A percentile compares a stretch with the other conserved stretches of the same genome.
Conservation (phyloP, 2,329 filamentous ascomycete species). For the Stachybotrys elegans region DNA sequence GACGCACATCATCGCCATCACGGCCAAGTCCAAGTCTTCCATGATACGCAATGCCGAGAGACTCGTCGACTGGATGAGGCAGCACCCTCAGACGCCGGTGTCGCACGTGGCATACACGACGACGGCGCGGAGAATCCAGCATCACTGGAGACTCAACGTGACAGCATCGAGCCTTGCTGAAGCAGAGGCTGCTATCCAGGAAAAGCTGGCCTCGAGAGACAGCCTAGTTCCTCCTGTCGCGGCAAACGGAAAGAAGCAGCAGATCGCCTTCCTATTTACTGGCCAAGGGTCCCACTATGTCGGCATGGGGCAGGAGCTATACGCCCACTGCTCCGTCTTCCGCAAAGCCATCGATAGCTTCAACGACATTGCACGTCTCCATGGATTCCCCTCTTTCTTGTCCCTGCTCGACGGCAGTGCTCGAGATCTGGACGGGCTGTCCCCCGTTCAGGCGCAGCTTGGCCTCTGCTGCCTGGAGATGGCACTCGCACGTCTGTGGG, state of each 20-base stretch:
- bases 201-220: background rate
- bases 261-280: slow-evolving; percentile 38
- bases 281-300: slow-evolving; percentile 35
- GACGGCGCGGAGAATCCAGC: slow-evolving; percentile 17
- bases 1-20: slow-evolving; percentile 16
- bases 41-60: slow-evolving; percentile 17
- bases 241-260: too few relatives aligned
- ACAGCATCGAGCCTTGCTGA: background rate
- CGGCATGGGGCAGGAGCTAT: slow-evolving; percentile 28
- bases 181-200: background rate
- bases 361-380: slow-evolving; percentile 21
- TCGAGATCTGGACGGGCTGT: slow-evolving; percentile 4
- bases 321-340: slow-evolving; percentile 22
- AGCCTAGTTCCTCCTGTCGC: background rate
- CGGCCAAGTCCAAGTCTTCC: slow-evolving; percentile 10
- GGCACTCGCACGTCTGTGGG: slow-evolving; percentile 28
- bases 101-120: slow-evolving; percentile 47
- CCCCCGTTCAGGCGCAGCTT: slow-evolving; percentile 27
- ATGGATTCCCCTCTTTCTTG: slow-evolving; percentile 33
- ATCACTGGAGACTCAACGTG: slow-evolving; percentile 4
- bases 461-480: slow-evolving; percentile 32
- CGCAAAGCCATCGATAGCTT: slow-evolving; percentile 26
- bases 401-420: slow-evolving; percentile 34
- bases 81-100: slow-evolving; percentile 28
- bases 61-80: slow-evolving; percentile 36